Conservation (phyloP, 2,329 filamentous ascomycete genomes). For the Fusarium sp. region DNA sequence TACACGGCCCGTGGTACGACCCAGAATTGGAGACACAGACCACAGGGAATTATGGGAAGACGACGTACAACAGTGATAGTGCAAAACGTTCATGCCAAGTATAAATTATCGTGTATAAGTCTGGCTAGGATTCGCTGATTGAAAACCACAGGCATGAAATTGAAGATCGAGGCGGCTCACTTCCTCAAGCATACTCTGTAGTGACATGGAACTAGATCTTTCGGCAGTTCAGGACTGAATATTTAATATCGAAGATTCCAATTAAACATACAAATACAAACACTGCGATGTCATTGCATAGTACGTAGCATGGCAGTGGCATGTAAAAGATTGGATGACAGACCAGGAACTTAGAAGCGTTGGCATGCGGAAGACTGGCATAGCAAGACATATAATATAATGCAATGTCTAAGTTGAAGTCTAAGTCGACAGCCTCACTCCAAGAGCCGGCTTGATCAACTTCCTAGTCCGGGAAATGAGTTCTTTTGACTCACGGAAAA, state of each 20-base stretch:
- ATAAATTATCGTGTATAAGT: conserved; percentile 14
- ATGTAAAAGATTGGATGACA: conserved; percentile 4
- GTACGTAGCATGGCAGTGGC: conserved; percentile 19
- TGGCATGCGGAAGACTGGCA: conserved; percentile 30
- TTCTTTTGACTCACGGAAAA: conserved; percentile 21
- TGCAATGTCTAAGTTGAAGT: conserved; percentile 19
- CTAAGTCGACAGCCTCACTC: conserved; percentile 38
- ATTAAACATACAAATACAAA: conserved; percentile 1
- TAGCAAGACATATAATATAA: conserved; percentile 36
- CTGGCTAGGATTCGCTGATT: neutral
- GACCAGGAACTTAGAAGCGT: conserved; percentile 26
- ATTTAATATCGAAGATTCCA: neutral
- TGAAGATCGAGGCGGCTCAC: neutral
- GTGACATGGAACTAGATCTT: neutral
- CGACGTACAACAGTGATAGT: neutral
- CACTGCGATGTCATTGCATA: neutral
- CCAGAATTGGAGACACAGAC: conserved; percentile 22
- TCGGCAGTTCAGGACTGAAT: neutral
- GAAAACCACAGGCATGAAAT: neutral
- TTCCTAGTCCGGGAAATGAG: conserved; percentile 40
- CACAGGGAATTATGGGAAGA: conserved; percentile 10
- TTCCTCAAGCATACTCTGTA: neutral
- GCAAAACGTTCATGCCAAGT: conserved; percentile 2
- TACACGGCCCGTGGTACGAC: conserved; percentile 34
- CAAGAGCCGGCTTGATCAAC: conserved; percentile 21